A percentile compares a stretch with the other conserved stretches of the same genome.
Evolutionary conservation across 2,329 filamentous ascomycete species (phyloP).

Genomic region (Neofusicoccum cordaticola): DNA sequence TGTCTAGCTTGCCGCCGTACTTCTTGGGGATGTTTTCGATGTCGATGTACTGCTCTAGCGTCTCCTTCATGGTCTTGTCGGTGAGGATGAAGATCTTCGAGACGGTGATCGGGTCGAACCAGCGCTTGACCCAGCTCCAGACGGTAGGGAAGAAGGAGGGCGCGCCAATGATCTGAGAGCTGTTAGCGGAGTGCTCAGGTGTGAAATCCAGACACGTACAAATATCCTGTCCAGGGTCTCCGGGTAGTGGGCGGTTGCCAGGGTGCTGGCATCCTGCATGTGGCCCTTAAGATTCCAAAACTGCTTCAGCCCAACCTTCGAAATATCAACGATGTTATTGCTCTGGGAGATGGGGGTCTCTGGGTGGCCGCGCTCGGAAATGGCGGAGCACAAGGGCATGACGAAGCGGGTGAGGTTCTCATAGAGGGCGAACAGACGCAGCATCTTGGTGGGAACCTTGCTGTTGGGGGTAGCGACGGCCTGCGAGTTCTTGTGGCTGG

Average conservation of each 20-base stretch:
- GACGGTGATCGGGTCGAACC: conserved; percentile 80
- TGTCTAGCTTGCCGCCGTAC: conserved; percentile 86
- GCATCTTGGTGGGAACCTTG: conserved; percentile 69
- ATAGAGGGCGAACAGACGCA: conserved; percentile 88
- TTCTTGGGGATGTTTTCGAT: conserved; percentile 78
- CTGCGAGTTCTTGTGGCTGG: conserved; percentile 53
- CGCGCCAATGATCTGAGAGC: conserved; percentile 72
- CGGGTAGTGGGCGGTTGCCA: conserved; percentile 92
- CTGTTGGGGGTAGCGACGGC: conserved; percentile 58
- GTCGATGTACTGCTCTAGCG: conserved; percentile 79
- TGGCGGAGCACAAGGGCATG: conserved; percentile 77
- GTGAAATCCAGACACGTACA: conserved; percentile 37
- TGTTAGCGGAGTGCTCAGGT: neutral
- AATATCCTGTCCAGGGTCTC: conserved; percentile 86
- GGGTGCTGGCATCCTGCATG: conserved; percentile 86
- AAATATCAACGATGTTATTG: conserved; percentile 94
- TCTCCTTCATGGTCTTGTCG: conserved; percentile 68
- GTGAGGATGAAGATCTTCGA: conserved; percentile 94
- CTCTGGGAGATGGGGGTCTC: conserved; percentile 87
- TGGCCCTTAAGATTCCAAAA: conserved; percentile 94
- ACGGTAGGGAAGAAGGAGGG: conserved; percentile 89
- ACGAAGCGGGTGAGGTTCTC: conserved; percentile 88
- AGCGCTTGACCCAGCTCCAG: conserved; percentile 92
- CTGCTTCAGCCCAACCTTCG: conserved; percentile 80
- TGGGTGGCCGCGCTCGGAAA: conserved; percentile 67